Conservation (phyloP, 2,329 filamentous ascomycete genomes). For the Colletotrichum viniferum region DNA sequence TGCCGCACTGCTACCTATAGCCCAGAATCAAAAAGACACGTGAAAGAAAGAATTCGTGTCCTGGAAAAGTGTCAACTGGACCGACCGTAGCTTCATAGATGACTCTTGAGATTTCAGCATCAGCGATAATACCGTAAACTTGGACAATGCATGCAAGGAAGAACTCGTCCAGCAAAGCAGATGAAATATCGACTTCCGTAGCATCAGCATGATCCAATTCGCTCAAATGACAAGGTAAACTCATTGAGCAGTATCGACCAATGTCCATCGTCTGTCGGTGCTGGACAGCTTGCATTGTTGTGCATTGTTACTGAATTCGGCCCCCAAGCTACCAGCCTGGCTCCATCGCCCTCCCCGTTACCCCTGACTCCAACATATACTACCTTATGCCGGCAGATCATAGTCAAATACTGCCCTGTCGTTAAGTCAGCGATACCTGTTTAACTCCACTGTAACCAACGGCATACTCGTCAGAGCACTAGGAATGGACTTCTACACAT, state of each 20-base stretch:
- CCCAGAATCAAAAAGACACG: not conserved
- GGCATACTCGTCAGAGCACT: not conserved
- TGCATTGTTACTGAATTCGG: not conserved
- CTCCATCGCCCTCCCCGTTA: not conserved
- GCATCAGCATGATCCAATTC: not conserved
- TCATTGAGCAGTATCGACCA: not conserved
- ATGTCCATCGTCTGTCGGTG: not conserved
- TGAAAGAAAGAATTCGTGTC: not conserved
- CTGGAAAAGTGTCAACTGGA: not conserved
- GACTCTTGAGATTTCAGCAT: not conserved
- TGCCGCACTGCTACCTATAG: not conserved
- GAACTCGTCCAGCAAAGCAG: not conserved
- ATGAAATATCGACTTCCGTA: not conserved
- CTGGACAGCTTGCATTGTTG: not conserved
- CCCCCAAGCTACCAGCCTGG: not conserved
- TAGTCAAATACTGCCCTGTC: not conserved
- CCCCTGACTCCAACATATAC: not conserved
- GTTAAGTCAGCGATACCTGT: not conserved
- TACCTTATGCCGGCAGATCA: not conserved
- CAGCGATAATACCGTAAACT: not conserved
- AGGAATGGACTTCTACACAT: not conserved
- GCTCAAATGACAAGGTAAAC: not conserved
- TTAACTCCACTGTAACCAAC: not conserved
- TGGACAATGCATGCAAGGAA: not conserved
- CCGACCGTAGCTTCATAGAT: not conserved